Evolutionary conservation across 768 basidiomycete genomes (phyloP).

Genomic region (Auricularia sp.): DNA sequence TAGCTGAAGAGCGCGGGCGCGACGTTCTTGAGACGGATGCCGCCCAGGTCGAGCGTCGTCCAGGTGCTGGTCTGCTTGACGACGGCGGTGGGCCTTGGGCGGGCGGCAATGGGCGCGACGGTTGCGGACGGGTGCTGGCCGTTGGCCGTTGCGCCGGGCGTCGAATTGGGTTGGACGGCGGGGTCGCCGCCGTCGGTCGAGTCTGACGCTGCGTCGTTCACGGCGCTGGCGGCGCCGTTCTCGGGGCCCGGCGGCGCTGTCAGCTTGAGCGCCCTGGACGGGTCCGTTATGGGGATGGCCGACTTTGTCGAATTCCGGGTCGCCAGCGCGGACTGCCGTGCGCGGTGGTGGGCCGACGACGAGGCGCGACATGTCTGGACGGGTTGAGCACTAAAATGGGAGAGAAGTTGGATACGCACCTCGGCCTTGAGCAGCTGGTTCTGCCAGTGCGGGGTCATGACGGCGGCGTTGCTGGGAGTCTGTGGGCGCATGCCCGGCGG

Average conservation of each 20-base stretch:
- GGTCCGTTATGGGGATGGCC: constrained; percentile 86
- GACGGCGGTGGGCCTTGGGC: constrained; percentile 50
- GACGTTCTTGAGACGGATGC: constrained; percentile 84
- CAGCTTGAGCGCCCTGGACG: constrained; percentile 18
- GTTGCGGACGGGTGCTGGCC: constrained; percentile 60
- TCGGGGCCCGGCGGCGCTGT: not conserved
- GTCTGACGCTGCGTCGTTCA: not conserved
- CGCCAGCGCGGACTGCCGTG: constrained; percentile 89
- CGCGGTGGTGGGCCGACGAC: constrained; percentile 86
- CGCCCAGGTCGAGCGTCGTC: constrained; percentile 93
- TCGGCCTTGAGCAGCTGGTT: constrained; percentile 88
- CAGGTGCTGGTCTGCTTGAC: constrained; percentile 70
- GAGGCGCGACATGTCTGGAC: constrained; percentile 71
- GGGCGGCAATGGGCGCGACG: constrained; percentile 60
- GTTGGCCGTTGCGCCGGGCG: constrained; percentile 12
- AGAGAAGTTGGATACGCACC: constrained; percentile 39
- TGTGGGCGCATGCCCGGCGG: constrained; percentile 38
- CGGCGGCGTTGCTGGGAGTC: constrained; percentile 27
- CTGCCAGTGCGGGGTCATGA: constrained; percentile 82
- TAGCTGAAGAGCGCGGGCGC: constrained; percentile 71
- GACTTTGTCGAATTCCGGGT: constrained; percentile 78
- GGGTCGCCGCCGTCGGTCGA: constrained; percentile 7
- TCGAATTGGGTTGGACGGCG: constrained; percentile 16
- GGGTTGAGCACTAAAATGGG: not conserved
- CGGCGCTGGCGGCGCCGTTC: not conserved